A percentile compares a stretch with the other conserved stretches of the same genome.
Conservation (phyloP, 805 yeast species). For the Saccharomyces kudriavzevii region DNA sequence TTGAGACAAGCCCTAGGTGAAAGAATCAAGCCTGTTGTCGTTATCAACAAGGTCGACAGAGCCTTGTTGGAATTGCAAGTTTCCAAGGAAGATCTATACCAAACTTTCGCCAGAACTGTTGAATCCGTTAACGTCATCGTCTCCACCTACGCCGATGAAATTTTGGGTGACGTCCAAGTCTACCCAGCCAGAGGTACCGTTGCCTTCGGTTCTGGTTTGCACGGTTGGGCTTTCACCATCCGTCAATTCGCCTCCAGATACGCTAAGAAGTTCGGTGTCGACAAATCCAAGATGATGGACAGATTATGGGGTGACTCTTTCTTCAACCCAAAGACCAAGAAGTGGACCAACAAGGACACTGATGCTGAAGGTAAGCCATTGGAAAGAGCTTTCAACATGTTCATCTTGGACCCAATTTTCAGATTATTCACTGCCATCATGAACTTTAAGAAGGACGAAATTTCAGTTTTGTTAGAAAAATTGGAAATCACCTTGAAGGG, state of each 20-base stretch:
- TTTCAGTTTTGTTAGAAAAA: constrained; percentile 83
- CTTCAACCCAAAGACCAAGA: constrained; percentile 99
- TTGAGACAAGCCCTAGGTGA: constrained; percentile 98
- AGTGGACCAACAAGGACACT: constrained; percentile 94
- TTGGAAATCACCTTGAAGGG: constrained; percentile 88
- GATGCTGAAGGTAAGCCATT: constrained; percentile 92
- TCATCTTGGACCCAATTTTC: constrained; percentile 97
- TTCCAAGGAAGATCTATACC: constrained; percentile 97
- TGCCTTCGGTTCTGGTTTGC: constrained; percentile 99
- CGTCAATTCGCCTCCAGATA: constrained; percentile 99
- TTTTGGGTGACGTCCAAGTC: constrained; percentile 93
- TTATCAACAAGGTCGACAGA: constrained; percentile 99
- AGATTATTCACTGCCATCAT: constrained; percentile 92
- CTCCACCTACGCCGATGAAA: constrained; percentile 85
- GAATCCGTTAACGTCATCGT: constrained; percentile 98
- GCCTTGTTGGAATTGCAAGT: constrained; percentile 98
- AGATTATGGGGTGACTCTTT: constrained; percentile 99
- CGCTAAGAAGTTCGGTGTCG: constrained; percentile 99
- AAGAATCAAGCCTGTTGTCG: constrained; percentile 98
- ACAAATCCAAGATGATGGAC: constrained; percentile 95
- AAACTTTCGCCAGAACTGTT: constrained; percentile 96
- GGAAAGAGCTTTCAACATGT: constrained; percentile 99
- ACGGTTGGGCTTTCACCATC: constrained; percentile 99
- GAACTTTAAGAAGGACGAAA: constrained; percentile 98
- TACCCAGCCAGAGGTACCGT: constrained; percentile 99